Percentiles rank a stretch among this genome's conserved stretches.
phyloP scores from a whole-genome alignment of 805 yeast species.

The Wickerhamomyces subpelliculosus region DNA sequence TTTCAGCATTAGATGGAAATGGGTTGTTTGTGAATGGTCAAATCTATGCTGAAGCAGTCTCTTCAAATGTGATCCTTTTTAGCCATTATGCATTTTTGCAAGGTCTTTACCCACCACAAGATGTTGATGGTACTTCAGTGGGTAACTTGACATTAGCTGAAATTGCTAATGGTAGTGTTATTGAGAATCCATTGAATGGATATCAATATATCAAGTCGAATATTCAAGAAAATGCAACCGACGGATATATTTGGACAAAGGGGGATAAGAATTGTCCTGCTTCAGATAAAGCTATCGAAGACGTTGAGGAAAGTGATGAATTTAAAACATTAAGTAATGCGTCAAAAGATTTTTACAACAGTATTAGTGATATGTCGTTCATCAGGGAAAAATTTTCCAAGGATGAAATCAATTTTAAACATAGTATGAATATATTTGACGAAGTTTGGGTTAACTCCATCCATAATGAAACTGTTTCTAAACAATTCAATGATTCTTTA shows the following conservation, averaged over 20 bases:
- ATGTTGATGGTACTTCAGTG: constrained; percentile 14
- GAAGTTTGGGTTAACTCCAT: constrained; percentile 31
- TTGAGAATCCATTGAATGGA: constrained; percentile 33
- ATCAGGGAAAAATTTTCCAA: constrained; percentile 17
- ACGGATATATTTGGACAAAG: constrained; percentile 33
- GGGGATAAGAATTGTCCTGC: constrained; percentile 38
- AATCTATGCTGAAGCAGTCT: constrained; percentile 28
- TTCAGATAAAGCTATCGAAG: constrained; percentile 26
- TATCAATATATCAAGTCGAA: constrained; percentile 39
- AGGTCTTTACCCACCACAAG: constrained; percentile 40
- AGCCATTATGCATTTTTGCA: constrained; percentile 39
- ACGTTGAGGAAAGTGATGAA: constrained; percentile 22
- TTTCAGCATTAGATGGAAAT: constrained; percentile 25
- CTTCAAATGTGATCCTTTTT: constrained; percentile 29
- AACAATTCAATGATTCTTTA: constrained; percentile 25
- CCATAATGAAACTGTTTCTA: constrained; percentile 33
- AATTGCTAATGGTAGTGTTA: constrained; percentile 32
- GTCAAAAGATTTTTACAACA: constrained; percentile 32
- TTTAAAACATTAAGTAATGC: constrained; percentile 25
- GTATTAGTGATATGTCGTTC: constrained; percentile 23
- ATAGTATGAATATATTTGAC: constrained; percentile 36
- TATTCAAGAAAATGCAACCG: constrained; percentile 28
- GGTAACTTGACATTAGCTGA: constrained; percentile 24
- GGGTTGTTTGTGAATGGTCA: constrained; percentile 31
- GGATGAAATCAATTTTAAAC: constrained; percentile 28